Evolutionary conservation across 306 rosid species (phyloP).

Genomic region (cucumber (Cucumis sativus)): Cucumber_9930_V3 NC_026656.2:11966501-11967000

Average conservation of each 20-base stretch:
- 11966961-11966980: constrained; percentile 45
- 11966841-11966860: not conserved
- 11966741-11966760: not conserved
- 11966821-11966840: not conserved
- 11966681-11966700: constrained; percentile 17
- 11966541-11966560: constrained; percentile 69
- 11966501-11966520: constrained; percentile 55
- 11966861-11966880: constrained; percentile 41
- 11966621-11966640: constrained; percentile 41
- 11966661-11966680: constrained; percentile 36
- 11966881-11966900: constrained; percentile 32
- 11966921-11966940: constrained; percentile 31
- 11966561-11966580: constrained; percentile 43
- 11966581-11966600: constrained; percentile 42
- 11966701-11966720: constrained; percentile 24
- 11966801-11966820: not conserved
- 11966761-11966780: not conserved
- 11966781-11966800: not conserved
- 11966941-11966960: constrained; percentile 59
- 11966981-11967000: constrained; percentile 48
- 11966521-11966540: constrained; percentile 53
- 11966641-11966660: constrained; percentile 48
- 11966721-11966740: not conserved
- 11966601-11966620: constrained; percentile 40
- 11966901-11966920: constrained; percentile 14